Evolutionary conservation across 108 stramenopile genomes (phyloP).

Genomic region (Fragilaria radians): DNA sequence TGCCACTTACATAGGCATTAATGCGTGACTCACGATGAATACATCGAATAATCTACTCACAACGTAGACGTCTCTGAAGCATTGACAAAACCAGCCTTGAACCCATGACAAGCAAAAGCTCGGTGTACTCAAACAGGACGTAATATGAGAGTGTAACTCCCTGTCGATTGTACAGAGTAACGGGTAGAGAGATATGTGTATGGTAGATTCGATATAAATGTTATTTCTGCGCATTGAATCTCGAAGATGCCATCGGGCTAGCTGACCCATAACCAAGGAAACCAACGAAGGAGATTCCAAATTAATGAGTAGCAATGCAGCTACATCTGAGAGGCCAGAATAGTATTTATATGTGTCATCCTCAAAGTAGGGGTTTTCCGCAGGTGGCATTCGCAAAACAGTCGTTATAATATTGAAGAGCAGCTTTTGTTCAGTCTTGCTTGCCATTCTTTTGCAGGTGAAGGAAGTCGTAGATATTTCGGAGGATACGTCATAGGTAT

Average conservation of each 20-base stretch:
- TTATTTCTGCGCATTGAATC: not conserved
- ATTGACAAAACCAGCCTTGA: slow-evolving; percentile 4
- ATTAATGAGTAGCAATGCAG: slow-evolving; percentile 37
- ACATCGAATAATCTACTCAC: slow-evolving; percentile 7
- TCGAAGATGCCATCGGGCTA: not conserved
- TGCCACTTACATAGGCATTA: slow-evolving; percentile 12
- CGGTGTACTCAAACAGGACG: not conserved
- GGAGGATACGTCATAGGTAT: not conserved
- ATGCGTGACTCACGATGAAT: slow-evolving; percentile 6
- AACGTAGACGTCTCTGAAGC: not conserved
- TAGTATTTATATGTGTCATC: slow-evolving; percentile 26
- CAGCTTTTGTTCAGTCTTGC: slow-evolving; percentile 9
- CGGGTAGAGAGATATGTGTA: not conserved
- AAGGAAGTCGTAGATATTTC: not conserved
- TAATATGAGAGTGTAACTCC: not conserved
- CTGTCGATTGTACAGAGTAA: not conserved
- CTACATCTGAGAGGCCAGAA: slow-evolving; percentile 40
- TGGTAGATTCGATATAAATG: not conserved
- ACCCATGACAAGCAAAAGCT: slow-evolving; percentile 6
- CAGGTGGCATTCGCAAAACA: slow-evolving; percentile 5
- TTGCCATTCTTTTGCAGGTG: not conserved
- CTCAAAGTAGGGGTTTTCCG: not conserved
- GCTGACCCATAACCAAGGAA: slow-evolving; percentile 1
- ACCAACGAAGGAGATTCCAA: slow-evolving; percentile 30
- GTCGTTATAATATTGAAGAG: slow-evolving; percentile 11